These are phyloP conservation scores for Coleophoma crateriformis DNA, from an alignment of 2,329 filamentous ascomycete species.

Conservation along the genomic window DNA sequence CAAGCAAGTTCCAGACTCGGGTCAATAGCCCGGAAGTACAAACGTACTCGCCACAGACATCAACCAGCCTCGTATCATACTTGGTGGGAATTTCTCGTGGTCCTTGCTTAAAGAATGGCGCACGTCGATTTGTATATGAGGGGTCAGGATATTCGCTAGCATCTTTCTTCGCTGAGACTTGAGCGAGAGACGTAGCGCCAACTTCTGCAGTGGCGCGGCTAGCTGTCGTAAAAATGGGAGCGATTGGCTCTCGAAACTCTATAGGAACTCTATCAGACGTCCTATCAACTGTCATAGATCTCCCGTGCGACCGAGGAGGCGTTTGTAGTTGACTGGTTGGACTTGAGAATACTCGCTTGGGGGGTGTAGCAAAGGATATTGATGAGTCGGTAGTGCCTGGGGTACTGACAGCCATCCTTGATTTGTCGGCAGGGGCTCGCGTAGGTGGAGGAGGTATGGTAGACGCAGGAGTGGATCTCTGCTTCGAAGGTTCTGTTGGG, in stretches of 20 bases:
- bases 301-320: slow-evolving; percentile 36
- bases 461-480: slow-evolving; percentile 6
- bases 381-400: slow-evolving; percentile 2
- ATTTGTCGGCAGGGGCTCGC: slow-evolving; percentile 19
- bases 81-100: slow-evolving; percentile 74
- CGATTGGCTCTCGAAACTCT: slow-evolving; percentile 30
- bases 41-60: slow-evolving; percentile 80
- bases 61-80: slow-evolving; percentile 81
- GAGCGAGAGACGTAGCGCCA: slow-evolving; percentile 6
- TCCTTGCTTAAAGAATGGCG: slow-evolving; percentile 68
- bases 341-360: slow-evolving; percentile 40
- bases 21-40: slow-evolving; percentile 86
- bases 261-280: slow-evolving; percentile 31
- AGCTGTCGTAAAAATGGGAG: slow-evolving; percentile 9
- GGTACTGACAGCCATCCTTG: slow-evolving; percentile 11
- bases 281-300: slow-evolving; percentile 45
- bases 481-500: slow-evolving; percentile 21
- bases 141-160: slow-evolving; percentile 69
- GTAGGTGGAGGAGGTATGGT: slow-evolving; percentile 21
- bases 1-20: slow-evolving; percentile 78
- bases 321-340: slow-evolving; percentile 39
- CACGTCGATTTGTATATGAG: slow-evolving; percentile 76
- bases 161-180: slow-evolving; percentile 11
- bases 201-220: slow-evolving; percentile 1
- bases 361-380: slow-evolving; percentile 19